A percentile compares a stretch with the other conserved stretches of the same genome.
Evolutionary conservation across 176 grass and related monocot genomes (phyloP).

Genomic region (Tillandsia fasciculata): DNA sequence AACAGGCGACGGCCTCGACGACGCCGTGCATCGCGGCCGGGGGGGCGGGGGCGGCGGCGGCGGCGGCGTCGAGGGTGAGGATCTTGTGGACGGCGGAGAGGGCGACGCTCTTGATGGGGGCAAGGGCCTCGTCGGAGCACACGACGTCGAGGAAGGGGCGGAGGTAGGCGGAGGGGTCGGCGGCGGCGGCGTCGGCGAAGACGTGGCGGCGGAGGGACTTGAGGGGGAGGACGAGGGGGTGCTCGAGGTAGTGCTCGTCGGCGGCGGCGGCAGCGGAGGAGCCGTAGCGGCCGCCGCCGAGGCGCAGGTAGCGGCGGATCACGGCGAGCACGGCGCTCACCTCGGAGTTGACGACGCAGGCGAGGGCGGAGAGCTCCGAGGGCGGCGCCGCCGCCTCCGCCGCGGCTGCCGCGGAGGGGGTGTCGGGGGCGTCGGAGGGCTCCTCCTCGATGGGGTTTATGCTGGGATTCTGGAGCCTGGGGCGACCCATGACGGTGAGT

Average conservation of each 20-base stretch:
- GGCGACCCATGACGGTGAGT: slow-evolving; percentile 12
- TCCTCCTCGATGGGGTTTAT: slow-evolving; percentile 7
- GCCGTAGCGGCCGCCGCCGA: slow-evolving; percentile 20
- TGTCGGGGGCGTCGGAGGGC: background rate
- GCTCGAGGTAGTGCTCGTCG: slow-evolving; percentile 47
- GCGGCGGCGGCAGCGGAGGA: slow-evolving; percentile 23
- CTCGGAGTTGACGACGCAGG: slow-evolving; percentile 71
- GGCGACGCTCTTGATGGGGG: slow-evolving; percentile 65
- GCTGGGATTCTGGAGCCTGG: slow-evolving; percentile 5
- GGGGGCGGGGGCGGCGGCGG: slow-evolving; percentile 17
- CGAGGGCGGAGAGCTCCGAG: slow-evolving; percentile 33
- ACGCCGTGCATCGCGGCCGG: slow-evolving; percentile 58
- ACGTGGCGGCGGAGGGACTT: slow-evolving; percentile 68
- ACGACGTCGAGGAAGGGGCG: slow-evolving; percentile 75
- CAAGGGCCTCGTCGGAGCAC: slow-evolving; percentile 63
- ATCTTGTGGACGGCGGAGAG: slow-evolving; percentile 61
- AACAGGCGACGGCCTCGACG: slow-evolving; percentile 65
- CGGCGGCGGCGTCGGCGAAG: slow-evolving; percentile 20
- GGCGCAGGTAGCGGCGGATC: slow-evolving; percentile 67
- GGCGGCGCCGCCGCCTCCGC: background rate
- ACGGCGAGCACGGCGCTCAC: slow-evolving; percentile 76
- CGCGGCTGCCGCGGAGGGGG: background rate
- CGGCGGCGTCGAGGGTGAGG: slow-evolving; percentile 35
- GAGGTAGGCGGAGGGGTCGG: slow-evolving; percentile 30
- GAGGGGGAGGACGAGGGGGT: slow-evolving; percentile 61